Base-by-base conservation (phyloP, 192 early-diverging fungal species). In the Gaertneriomyces semiglobifer region DNA sequence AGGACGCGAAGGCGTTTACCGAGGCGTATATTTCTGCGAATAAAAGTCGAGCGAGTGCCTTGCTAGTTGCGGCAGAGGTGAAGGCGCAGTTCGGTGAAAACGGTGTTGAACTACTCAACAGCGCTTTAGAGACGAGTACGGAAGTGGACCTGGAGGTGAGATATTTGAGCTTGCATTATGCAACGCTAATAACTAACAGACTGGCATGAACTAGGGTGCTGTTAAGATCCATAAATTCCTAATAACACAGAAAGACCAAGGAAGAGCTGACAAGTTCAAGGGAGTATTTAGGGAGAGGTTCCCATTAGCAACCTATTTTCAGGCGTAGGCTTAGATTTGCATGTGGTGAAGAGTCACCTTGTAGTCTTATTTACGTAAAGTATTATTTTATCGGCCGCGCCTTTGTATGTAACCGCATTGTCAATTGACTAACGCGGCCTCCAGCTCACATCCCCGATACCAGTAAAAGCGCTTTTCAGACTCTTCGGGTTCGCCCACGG, bases 401-500 rank as follows among this genome's bases (percentile, higher is more conserved):
- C 25, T 33, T 33, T 0, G 25, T 2, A 33, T 33, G 25, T 33
- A 33, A 33, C 25, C 0, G n/a, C n/a, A n/a, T n/a, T 33, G 25
- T 33, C 25, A 33, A 2, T 33, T 33, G 2, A 33, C 25, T 66
- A 71, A n/a, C 19, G 53, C 2, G 70, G 62, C 40, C 63, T 55
- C 79, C 79, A 81, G 8, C 71, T 67, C 12, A 81, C 74, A 45
- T 65, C 60, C 8, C 72, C 68, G 7, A 78, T 69, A 25, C 83
- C 83, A 47, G 60, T 70, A 57, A 85, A 83, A 1, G 79, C 50
- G 6, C 60, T 60, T 60, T 84, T 84, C 48, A 85, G 65, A 12
- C 68, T 62, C 68, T 84, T 86, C 5, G 84, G 66, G 57, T 86
- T 79, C 5, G 84, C 84, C 84, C 84, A 86, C 12, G 72, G 14